Base-by-base conservation (phyloP, 2,329 filamentous ascomycete genomes). In the Penicillium corylophilum region DNA sequence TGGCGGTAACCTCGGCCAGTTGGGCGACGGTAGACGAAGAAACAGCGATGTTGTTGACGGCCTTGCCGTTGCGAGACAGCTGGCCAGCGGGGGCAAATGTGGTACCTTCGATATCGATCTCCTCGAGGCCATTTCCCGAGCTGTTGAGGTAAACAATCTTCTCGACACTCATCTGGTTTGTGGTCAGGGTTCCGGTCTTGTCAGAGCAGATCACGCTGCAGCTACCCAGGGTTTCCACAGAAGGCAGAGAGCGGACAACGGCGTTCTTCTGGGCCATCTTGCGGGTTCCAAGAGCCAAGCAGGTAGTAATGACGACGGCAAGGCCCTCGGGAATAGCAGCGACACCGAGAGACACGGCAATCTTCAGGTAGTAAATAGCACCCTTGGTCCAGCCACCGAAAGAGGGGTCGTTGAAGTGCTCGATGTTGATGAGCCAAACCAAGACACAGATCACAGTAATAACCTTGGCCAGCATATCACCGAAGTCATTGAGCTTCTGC, bases 211-310 rank as follows among this genome's bases (percentile, higher is more conserved):
- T 96, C 51, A 99, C 92, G 67, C 94, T 99, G 83, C 94, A 99
- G 81, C 94, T 99, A 69, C 94, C 94, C 47, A 99, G 82, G 12
- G 94, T 99, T 76, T 99, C 94, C 46, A 99, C 94, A 1, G 94
- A 99, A 18, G 94, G 94, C 64, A 99, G 78, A 69, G 91, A 96
- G 73, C 95, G 86, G 52, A 99, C 95, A 33, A 99, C 92, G 7
- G 94, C 94, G 68, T 97, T 97, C 80, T 96, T 97, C 53, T 91
- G 89, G 18, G 94, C 95, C 95, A 99, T 99, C 77, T 96, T 97
- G 60, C 94, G 86, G 4, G 95, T 99, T 63, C 95, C 94, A 28
- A 99, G 82, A 57, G 94, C 94, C 55, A 99, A 79, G 73, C 94
- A 99, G 26, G 94, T 97, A n/a, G 94, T 99, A 63, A 99, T 99